Evolutionary conservation across 257 asterid genomes (phyloP), one percentile per base, ranked within the genome.

Genomic region (Cordia subcordata): DNA sequence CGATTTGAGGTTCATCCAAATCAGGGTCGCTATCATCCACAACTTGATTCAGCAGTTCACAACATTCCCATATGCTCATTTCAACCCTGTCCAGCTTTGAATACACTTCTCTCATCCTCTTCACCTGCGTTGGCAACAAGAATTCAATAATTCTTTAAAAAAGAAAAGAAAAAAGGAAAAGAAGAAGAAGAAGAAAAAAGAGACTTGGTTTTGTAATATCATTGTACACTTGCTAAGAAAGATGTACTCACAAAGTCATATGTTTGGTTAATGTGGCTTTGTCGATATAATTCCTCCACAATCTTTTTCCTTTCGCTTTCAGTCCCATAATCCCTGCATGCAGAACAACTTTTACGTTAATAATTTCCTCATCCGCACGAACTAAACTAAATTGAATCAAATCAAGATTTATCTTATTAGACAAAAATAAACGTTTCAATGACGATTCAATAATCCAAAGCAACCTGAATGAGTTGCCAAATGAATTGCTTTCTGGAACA

Each of bases 51-150:
- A 76, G 65, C 20, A 76, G 76, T 22, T 73, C 85, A 35, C 85
- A 76, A 15, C 85, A 67, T 70, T 76, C 85, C 85, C 85, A 80
- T 33, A 76, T 73, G 38, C 85, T 77, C 85, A 73, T 79, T 58
- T 69, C 82, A 13, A 47, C 63, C 50, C 16, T 62, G 44, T 80
- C 68, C 71, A 80, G 0, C 51, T 68, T 73, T 11, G 60, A 57
- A 53, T 68, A 76, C 21, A 49, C 61, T 20, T 68, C 80, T 13
- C 74, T 73, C 78, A 63, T 76, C 21, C 17, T 40, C 63, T 54
- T 73, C 55, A 64, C 80, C 85, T 79, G 51, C 15, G 55, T 62
- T 9, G 13, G 17, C 39, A 22, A 13, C 20, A 19, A 1, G 23
- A 5, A 15, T 56, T 9, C 10, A 12, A n/a, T 2, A 38, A n/a